A percentile compares a stretch with the other conserved stretches of the same genome.
phyloP scores from a whole-genome alignment of 2,329 filamentous ascomycete species.

The Claviceps monticola region DNA sequence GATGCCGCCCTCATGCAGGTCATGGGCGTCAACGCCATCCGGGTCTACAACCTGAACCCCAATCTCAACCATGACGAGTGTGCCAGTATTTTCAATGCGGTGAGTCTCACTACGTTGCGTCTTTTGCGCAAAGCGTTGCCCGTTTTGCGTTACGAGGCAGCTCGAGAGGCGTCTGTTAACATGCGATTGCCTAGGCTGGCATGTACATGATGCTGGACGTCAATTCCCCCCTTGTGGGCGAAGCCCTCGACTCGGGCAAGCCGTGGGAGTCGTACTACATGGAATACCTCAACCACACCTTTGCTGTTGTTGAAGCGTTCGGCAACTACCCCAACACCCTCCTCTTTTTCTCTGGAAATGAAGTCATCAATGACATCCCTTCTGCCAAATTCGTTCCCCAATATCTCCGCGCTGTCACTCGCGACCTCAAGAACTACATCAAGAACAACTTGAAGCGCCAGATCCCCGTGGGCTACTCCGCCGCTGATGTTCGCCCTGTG shows the following conservation, averaged over 20 bases:
- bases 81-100: constrained; percentile 53
- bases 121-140: not conserved
- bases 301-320: constrained; percentile 53
- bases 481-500: constrained; percentile 61
- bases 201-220: constrained; percentile 59
- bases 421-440: constrained; percentile 72
- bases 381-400: constrained; percentile 49
- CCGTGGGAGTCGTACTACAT: constrained; percentile 48
- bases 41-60: constrained; percentile 56
- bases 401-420: constrained; percentile 62
- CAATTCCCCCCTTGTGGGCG: constrained; percentile 48
- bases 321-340: constrained; percentile 53
- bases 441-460: constrained; percentile 51
- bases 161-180: not conserved
- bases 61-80: constrained; percentile 53
- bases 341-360: constrained; percentile 68
- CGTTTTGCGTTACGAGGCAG: too few relatives aligned
- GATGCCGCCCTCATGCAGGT: constrained; percentile 53
- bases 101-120: constrained; percentile 11
- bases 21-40: constrained; percentile 52
- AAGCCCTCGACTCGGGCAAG: constrained; percentile 38
- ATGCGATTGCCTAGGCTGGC: constrained; percentile 30
- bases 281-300: constrained; percentile 50
- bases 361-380: constrained; percentile 55
- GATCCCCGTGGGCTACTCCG: constrained; percentile 70